Conservation (phyloP, 306 rosid species). For the Sophora flavescens region DNA sequence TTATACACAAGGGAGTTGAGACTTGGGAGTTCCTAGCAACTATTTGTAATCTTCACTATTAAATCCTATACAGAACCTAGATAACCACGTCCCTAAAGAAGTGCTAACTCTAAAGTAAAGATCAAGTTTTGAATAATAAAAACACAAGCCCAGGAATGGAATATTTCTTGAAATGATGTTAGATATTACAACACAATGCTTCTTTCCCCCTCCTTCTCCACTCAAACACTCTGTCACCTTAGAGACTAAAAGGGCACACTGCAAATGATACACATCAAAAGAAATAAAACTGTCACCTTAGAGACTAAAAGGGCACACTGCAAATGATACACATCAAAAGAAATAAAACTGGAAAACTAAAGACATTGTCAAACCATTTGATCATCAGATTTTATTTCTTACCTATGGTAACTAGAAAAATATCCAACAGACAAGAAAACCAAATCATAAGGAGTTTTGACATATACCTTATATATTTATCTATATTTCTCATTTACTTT, state of each 20-base stretch:
- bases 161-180: slow-evolving; percentile 10
- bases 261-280: slow-evolving; percentile 13
- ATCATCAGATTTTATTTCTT: not conserved
- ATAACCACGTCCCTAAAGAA: not conserved
- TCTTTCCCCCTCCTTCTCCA: not conserved
- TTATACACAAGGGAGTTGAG: slow-evolving; percentile 8
- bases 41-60: slow-evolving; percentile 7
- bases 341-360: not conserved
- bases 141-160: slow-evolving; percentile 6
- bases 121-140: not conserved
- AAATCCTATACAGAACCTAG: not conserved
- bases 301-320: not conserved
- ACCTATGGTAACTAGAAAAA: slow-evolving; percentile 18
- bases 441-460: not conserved
- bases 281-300: not conserved
- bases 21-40: slow-evolving; percentile 22
- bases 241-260: not conserved
- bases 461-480: no score
- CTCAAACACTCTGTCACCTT: not conserved
- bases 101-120: slow-evolving; percentile 2
- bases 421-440: slow-evolving; percentile 5
- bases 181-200: not conserved
- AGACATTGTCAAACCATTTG: slow-evolving; percentile 25
- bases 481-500: no score
- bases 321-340: slow-evolving; percentile 15